Percentiles rank a stretch among this genome's conserved stretches.
Conservation (phyloP, 768 basidiomycete genomes). For the Thelephora aurantiotincta region DNA sequence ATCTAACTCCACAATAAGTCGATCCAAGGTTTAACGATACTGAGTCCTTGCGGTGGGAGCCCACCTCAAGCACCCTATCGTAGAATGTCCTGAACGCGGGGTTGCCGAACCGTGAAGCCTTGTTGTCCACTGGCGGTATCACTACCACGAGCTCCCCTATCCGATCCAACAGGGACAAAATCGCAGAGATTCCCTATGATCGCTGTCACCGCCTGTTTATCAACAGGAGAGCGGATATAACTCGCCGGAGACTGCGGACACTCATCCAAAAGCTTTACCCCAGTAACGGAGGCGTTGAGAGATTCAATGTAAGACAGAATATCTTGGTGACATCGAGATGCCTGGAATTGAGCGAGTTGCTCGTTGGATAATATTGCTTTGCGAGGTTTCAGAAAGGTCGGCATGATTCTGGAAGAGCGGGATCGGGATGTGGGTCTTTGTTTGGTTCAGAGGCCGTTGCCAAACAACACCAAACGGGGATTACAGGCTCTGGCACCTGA, state of each 20-base stretch:
- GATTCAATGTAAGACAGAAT: conserved; percentile 58
- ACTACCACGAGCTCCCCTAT: conserved; percentile 52
- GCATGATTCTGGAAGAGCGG: conserved; percentile 7
- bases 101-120: conserved; percentile 89
- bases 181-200: conserved; percentile 42
- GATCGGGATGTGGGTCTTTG: neutral
- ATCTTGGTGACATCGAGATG: conserved; percentile 51
- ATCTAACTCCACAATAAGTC: neutral
- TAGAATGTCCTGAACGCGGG: conserved; percentile 92
- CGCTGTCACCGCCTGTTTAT: conserved; percentile 1
- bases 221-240: conserved; percentile 6
- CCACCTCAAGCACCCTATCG: conserved; percentile 62
- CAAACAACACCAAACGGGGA: too few species aligned
- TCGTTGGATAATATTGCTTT: conserved; percentile 66
- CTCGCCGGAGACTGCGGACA: conserved; percentile 47
- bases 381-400: conserved; percentile 34
- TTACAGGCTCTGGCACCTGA: too few species aligned
- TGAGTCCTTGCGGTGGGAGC: conserved; percentile 5
- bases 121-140: conserved; percentile 82
- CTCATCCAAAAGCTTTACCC: conserved; percentile 59
- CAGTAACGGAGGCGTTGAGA: conserved; percentile 64
- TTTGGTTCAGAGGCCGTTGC: too few species aligned
- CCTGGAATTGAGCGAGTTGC: conserved; percentile 75
- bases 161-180: conserved; percentile 49
- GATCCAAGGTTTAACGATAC: neutral